Evolutionary conservation across 2,329 filamentous ascomycete species (phyloP).

Genomic region (Apiospora arundinis): DNA sequence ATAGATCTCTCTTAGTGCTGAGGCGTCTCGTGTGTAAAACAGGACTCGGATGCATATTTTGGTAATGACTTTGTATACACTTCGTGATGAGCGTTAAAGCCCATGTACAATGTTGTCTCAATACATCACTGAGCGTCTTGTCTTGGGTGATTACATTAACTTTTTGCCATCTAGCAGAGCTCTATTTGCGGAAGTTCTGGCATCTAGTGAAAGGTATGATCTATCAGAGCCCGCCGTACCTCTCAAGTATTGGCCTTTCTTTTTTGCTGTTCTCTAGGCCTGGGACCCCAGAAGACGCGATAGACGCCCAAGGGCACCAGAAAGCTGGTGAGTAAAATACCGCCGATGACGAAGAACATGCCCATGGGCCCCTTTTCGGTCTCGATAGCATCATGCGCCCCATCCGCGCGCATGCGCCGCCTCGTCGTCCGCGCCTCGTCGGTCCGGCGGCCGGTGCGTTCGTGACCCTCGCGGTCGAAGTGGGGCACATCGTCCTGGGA

Average conservation of each 20-base stretch:
- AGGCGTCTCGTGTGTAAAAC: conserved; percentile 43
- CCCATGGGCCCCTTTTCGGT: conserved; percentile 47
- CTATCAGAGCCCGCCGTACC: conserved; percentile 21
- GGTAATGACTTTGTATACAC: conserved; percentile 13
- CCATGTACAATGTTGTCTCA: background rate
- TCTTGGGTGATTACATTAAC: background rate
- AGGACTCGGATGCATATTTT: conserved; percentile 27
- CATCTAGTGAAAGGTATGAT: background rate
- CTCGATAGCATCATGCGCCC: conserved; percentile 41
- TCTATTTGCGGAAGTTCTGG: background rate
- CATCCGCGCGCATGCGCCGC: conserved; percentile 41
- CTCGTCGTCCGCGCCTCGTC: conserved; percentile 55
- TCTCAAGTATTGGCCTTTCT: conserved; percentile 26
- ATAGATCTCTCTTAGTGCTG: conserved; percentile 21
- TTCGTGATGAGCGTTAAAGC: background rate
- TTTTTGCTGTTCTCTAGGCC: conserved; percentile 29
- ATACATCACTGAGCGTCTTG: too few species aligned
- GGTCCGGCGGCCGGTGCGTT: conserved; percentile 72
- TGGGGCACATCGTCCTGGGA: conserved; percentile 68
- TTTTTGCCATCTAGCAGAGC: background rate
- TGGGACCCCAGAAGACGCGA: conserved; percentile 37
- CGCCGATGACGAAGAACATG: conserved; percentile 58
- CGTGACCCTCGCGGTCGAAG: conserved; percentile 78
- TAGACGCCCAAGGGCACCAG: conserved; percentile 51
- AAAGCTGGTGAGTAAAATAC: conserved; percentile 53